Percentiles rank a stretch among this genome's conserved stretches.
Evolutionary conservation across 2,329 filamentous ascomycete species (phyloP).

Genomic region (Talaromyces sp.): DNA sequence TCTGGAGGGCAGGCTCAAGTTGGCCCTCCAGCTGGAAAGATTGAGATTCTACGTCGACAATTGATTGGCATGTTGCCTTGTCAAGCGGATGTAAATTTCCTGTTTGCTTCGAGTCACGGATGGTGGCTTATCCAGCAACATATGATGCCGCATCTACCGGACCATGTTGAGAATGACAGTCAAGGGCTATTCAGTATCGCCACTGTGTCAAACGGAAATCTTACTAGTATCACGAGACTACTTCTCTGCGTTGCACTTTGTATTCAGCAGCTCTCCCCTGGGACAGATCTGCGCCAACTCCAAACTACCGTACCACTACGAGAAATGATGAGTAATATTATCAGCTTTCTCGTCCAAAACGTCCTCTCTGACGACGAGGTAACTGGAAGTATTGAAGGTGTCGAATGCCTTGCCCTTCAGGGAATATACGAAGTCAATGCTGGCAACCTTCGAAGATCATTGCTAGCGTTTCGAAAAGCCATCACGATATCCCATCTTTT

Average conservation of each 20-base stretch:
- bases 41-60: not conserved
- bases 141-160: not conserved
- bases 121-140: not conserved
- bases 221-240: not conserved
- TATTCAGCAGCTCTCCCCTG: not conserved
- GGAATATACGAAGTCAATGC: constrained; percentile 30
- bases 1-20: not conserved
- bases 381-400: constrained; percentile 31
- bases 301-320: not conserved
- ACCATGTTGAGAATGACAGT: not conserved
- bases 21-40: not conserved
- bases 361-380: constrained; percentile 37
- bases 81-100: not conserved
- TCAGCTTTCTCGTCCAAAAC: not conserved
- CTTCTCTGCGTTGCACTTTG: not conserved
- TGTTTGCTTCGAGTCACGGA: not conserved
- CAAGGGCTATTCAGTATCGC: not conserved
- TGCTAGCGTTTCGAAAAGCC: constrained; percentile 33
- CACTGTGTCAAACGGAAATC: not conserved
- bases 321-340: not conserved
- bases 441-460: constrained; percentile 38
- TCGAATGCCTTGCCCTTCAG: constrained; percentile 41
- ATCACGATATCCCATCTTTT: constrained; percentile 38
- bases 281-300: not conserved
- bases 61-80: not conserved